Conservation (phyloP, 2,329 filamentous ascomycete species). For the Ophiostoma ips region DNA sequence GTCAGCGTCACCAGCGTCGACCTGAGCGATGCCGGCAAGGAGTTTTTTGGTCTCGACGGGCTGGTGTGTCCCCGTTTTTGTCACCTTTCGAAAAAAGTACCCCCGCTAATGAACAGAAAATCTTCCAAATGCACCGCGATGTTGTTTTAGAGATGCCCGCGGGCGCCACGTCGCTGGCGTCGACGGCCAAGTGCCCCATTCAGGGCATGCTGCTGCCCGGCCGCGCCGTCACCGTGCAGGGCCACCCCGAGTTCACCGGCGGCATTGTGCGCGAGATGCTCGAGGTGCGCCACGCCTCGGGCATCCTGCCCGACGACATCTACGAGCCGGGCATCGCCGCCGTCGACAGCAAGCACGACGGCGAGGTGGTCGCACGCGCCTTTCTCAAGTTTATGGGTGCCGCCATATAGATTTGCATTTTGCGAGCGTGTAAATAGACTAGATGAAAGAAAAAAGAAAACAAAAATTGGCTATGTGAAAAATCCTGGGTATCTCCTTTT, state of each 20-base stretch:
- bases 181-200: constrained; percentile 53
- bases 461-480: too few species aligned
- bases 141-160: constrained; percentile 51
- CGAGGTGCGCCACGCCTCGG: constrained; percentile 45
- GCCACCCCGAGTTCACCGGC: constrained; percentile 70
- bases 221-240: constrained; percentile 63
- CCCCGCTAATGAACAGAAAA: constrained; percentile 30
- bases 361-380: constrained; percentile 55
- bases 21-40: constrained; percentile 54
- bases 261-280: constrained; percentile 59
- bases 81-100: not conserved
- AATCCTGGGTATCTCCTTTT: too few species aligned
- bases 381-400: constrained; percentile 59
- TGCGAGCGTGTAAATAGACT: too few species aligned
- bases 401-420: not conserved
- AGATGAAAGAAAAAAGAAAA: too few species aligned
- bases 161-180: constrained; percentile 48
- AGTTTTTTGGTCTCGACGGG: constrained; percentile 46
- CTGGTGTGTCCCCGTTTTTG: not conserved
- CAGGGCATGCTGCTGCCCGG: constrained; percentile 62
- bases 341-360: constrained; percentile 59
- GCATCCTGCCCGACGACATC: constrained; percentile 55
- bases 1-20: constrained; percentile 57
- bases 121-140: constrained; percentile 83
- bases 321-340: constrained; percentile 56